Conservation (phyloP, 352 stramenopile species). For the Globisporangium paroecandrum region DNA sequence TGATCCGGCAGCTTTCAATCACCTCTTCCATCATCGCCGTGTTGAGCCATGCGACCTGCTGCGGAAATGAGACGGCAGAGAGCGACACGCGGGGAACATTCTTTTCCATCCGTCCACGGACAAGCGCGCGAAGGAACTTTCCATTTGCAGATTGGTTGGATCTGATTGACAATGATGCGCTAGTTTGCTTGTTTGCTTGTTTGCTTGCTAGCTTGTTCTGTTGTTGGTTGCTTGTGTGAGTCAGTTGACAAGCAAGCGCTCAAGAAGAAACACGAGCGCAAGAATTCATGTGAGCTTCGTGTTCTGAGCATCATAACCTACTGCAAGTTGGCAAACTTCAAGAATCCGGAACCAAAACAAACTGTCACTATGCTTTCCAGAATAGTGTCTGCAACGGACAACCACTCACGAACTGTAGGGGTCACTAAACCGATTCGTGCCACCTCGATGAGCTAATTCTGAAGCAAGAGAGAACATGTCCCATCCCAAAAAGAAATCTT, state of each 20-base stretch:
- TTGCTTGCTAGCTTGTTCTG: background rate
- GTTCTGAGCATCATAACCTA: background rate
- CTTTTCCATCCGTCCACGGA: background rate
- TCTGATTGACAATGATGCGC: background rate
- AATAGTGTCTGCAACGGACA: background rate
- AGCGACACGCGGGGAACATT: background rate
- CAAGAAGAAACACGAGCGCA: too few species aligned
- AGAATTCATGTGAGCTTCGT: too few species aligned
- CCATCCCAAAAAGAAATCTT: background rate
- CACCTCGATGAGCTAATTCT: slow-evolving; percentile 7
- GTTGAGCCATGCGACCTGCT: background rate
- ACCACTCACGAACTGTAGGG: too few species aligned
- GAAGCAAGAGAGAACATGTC: background rate
- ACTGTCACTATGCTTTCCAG: background rate
- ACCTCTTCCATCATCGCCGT: background rate
- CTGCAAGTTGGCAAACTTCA: background rate
- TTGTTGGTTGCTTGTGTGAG: background rate
- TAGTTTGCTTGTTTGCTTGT: background rate
- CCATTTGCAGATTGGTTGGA: background rate
- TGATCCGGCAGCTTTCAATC: background rate
- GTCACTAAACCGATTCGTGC: background rate
- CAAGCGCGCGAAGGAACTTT: background rate
- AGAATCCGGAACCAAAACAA: background rate
- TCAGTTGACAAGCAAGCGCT: too few species aligned
- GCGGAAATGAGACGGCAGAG: background rate